These are phyloP conservation scores for Lodderomyces theae DNA, from an alignment of 1,139 yeast genomes.

Conservation along the genomic window DNA sequence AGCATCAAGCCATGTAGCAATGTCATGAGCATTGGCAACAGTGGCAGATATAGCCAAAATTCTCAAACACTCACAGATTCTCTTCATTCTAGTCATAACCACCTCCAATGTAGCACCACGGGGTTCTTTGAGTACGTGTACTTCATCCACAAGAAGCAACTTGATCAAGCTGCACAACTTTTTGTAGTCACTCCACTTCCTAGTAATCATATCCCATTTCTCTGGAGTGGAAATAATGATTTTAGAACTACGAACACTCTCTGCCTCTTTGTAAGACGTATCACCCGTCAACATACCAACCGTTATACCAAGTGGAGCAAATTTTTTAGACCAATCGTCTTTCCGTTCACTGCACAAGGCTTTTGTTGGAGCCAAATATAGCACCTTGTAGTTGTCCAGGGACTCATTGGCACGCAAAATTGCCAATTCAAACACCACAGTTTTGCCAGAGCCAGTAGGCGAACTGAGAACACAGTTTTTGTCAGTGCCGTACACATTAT, in stretches of 20 bases:
- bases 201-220: slow-evolving; percentile 54
- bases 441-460: slow-evolving; percentile 60
- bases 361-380: slow-evolving; percentile 57
- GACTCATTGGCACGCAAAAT: slow-evolving; percentile 29
- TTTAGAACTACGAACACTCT: slow-evolving; percentile 39
- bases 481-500: slow-evolving; percentile 27
- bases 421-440: slow-evolving; percentile 53
- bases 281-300: slow-evolving; percentile 53
- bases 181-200: slow-evolving; percentile 46
- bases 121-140: slow-evolving; percentile 45
- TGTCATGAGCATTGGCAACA: slow-evolving; percentile 49
- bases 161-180: slow-evolving; percentile 36
- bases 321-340: slow-evolving; percentile 42
- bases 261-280: slow-evolving; percentile 38
- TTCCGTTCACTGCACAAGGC: slow-evolving; percentile 47
- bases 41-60: slow-evolving; percentile 55
- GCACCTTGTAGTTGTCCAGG: slow-evolving; percentile 27
- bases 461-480: slow-evolving; percentile 48
- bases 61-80: slow-evolving; percentile 34
- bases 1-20: slow-evolving; percentile 46
- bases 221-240: slow-evolving; percentile 57
- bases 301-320: slow-evolving; percentile 28
- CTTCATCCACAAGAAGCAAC: slow-evolving; percentile 49
- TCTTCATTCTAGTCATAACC: slow-evolving; percentile 50
- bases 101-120: slow-evolving; percentile 56